phyloP scores from a whole-genome alignment of 768 basidiomycete genomes.

The Amanita rimosa region DNA sequence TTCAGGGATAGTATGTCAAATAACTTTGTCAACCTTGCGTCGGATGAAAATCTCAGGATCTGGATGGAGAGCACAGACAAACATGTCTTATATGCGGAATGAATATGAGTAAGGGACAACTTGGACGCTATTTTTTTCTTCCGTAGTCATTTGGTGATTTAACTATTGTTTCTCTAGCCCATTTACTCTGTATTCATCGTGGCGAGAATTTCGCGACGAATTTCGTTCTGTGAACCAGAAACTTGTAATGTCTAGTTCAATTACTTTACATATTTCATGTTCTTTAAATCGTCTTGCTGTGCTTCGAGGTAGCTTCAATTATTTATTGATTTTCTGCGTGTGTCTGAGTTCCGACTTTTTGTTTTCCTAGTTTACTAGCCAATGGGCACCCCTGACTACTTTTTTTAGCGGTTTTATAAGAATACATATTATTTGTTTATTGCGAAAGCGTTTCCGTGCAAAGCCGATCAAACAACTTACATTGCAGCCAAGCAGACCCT shows the following conservation, averaged over 20 bases:
- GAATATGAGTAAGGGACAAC: constrained; percentile 5
- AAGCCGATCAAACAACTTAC: constrained; percentile 20
- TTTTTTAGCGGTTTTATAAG: too few relatives aligned
- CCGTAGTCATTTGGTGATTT: background rate
- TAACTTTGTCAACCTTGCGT: constrained; percentile 49
- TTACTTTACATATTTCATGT: background rate
- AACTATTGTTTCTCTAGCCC: background rate
- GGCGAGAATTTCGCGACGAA: background rate
- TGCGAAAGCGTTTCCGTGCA: constrained; percentile 12
- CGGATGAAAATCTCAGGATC: constrained; percentile 49
- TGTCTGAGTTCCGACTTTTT: too few relatives aligned
- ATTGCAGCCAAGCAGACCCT: background rate
- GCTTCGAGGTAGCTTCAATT: background rate
- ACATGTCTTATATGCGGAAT: constrained; percentile 76
- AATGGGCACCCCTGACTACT: too few relatives aligned
- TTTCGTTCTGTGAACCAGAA: background rate
- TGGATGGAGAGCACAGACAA: constrained; percentile 79
- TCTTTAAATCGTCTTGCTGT: background rate
- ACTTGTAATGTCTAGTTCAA: background rate
- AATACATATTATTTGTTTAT: too few relatives aligned
- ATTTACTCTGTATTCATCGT: constrained; percentile 1
- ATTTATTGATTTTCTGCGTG: too few relatives aligned
- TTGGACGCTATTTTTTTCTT: background rate
- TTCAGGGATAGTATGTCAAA: constrained; percentile 69
- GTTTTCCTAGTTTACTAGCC: too few relatives aligned